Evolutionary conservation across 176 grass and related monocot genomes (phyloP), one percentile per base, ranked within the genome.

Genomic region (Chrysopogon serrulatus): DNA sequence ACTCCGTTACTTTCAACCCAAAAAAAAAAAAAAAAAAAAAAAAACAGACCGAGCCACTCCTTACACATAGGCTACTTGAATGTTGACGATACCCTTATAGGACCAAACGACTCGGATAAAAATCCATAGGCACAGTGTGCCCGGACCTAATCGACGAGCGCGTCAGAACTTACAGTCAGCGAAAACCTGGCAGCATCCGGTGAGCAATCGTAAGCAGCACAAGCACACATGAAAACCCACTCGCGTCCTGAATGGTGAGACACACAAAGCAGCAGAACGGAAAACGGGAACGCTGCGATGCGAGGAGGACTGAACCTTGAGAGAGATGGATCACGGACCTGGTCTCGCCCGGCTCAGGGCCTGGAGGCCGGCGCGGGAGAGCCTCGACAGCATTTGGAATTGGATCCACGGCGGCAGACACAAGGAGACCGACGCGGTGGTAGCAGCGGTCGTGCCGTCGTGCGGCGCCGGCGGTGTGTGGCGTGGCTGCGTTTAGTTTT

Each of bases 351-450:
- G 71, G 77, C 19, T 85, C 40, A 90, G 67, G 35, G 83, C 71
- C 14, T 34, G 73, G 43, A 79, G 35, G 18, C 90, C 90, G 19
- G 91, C 81, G 54, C 84, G 87, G 45, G 90, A 79, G 73, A 92
- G 26, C 85, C 87, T 89, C 74, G 77, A 89, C 37, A 90, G 17
- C 92, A 94, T 92, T 79, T 77, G 45, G 41, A 94, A 90, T 79
- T 77, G 45, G 41, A 33, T 68, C n/a, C 33, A 5, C 71, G 4
- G 21, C 28, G 6, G 36, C 30, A 35, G 14, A 2, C 5, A 17
- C 32, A 60, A 3, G 53, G 8, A 19, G 21, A 70, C n/a, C n/a
- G n/a, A n/a, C 41, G 59, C 36, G 23, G 78, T 0, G 15, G 24
- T 0, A 21, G 42, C 15, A 26, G 32, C 31, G 36, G 17, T n/a